Conservation (phyloP, 352 stramenopile genomes). For the Paralagenidium karlingii region DNA sequence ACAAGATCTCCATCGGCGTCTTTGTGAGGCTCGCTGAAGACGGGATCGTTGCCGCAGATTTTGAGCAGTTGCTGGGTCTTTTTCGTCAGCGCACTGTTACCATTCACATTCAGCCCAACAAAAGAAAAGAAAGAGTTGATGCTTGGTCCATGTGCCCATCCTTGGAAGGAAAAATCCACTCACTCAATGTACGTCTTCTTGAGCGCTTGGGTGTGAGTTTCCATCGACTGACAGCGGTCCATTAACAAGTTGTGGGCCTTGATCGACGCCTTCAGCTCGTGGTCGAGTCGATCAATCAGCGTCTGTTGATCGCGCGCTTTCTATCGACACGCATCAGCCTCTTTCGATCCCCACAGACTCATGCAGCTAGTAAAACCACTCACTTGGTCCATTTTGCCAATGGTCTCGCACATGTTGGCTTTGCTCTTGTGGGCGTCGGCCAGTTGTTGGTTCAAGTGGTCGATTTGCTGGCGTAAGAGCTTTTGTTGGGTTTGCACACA, state of each 20-base stretch:
- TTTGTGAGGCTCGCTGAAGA: no score
- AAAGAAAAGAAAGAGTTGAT: no score
- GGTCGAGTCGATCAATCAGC: slow-evolving; percentile 25
- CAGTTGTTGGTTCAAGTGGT: slow-evolving; percentile 28
- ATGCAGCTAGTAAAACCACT: slow-evolving; percentile 2
- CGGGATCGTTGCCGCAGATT: no score
- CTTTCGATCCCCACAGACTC: not conserved
- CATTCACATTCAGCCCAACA: no score
- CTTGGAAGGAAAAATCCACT: no score
- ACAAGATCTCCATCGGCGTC: no score
- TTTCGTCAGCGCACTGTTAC: no score
- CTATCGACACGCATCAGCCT: not conserved
- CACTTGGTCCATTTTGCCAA: slow-evolving; percentile 34
- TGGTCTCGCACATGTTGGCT: slow-evolving; percentile 36
- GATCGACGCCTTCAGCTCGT: slow-evolving; percentile 24
- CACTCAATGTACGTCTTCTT: not conserved
- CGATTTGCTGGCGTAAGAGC: slow-evolving; percentile 41
- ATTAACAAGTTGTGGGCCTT: slow-evolving; percentile 28
- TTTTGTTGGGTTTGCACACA: slow-evolving; percentile 30
- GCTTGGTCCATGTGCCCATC: no score
- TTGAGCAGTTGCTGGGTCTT: no score
- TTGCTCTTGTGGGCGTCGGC: slow-evolving; percentile 22
- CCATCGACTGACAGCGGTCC: slow-evolving; percentile 18
- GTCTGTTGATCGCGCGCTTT: slow-evolving; percentile 20
- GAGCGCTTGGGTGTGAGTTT: slow-evolving; percentile 27